A percentile compares a stretch with the other conserved stretches of the same genome.
These are phyloP conservation scores for Phaeophleospora eucalypticola DNA, from an alignment of 2,329 filamentous ascomycete species.

Conservation along the genomic window DNA sequence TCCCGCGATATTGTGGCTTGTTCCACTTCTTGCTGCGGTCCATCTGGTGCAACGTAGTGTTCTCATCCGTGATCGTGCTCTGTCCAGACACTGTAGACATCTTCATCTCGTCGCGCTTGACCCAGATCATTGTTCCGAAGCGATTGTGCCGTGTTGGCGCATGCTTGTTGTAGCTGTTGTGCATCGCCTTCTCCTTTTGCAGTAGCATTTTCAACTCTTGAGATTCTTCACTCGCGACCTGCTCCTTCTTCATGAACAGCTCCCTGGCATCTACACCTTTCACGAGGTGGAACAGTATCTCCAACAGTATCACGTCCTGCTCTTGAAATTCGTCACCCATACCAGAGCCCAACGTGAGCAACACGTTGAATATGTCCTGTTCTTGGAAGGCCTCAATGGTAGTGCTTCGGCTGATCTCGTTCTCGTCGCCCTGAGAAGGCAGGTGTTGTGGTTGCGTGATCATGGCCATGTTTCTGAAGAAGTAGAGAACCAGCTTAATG, in stretches of 20 bases:
- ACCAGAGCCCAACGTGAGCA: constrained; percentile 84
- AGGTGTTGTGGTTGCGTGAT: constrained; percentile 71
- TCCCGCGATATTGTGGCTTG: constrained; percentile 60
- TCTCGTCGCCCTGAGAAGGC: constrained; percentile 79
- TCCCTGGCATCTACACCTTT: constrained; percentile 83
- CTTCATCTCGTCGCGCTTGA: constrained; percentile 80
- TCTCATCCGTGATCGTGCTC: constrained; percentile 69
- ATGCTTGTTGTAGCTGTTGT: constrained; percentile 69
- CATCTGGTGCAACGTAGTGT: constrained; percentile 77
- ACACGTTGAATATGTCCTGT: constrained; percentile 82
- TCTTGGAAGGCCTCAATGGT: constrained; percentile 84
- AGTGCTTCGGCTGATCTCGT: constrained; percentile 80
- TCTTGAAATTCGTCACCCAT: constrained; percentile 89
- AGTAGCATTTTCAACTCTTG: constrained; percentile 72
- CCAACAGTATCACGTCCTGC: constrained; percentile 84
- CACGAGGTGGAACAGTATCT: constrained; percentile 86
- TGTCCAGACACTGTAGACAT: constrained; percentile 86
- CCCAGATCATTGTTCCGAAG: constrained; percentile 97
- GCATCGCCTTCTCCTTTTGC: constrained; percentile 78
- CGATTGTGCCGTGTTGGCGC: constrained; percentile 85
- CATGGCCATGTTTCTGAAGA: constrained; percentile 82
- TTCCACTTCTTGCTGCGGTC: constrained; percentile 88
- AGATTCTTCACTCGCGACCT: constrained; percentile 64
- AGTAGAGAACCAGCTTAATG: constrained; percentile 83
- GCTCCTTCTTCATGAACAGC: constrained; percentile 76